Evolutionary conservation across 1,139 yeast species (phyloP).

Genomic region (Candida glucosophila): DNA sequence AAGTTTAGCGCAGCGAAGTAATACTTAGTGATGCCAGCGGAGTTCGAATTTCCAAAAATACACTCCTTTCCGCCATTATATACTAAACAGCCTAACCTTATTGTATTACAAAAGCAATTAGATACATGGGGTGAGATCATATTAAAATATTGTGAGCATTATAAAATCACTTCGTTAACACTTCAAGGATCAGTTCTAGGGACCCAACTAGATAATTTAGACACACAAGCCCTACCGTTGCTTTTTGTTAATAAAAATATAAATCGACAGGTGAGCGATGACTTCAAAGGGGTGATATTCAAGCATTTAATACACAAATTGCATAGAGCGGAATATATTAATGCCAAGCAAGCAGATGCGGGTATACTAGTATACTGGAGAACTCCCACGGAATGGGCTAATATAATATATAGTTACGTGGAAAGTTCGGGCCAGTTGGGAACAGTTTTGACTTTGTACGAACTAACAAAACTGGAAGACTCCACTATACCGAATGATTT

Average conservation of each 20-base stretch:
- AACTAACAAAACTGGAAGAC: constrained; percentile 60
- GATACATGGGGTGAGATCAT: constrained; percentile 36
- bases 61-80: constrained; percentile 88
- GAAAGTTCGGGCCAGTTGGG: constrained; percentile 74
- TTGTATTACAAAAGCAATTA: constrained; percentile 69
- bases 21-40: constrained; percentile 4
- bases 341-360: constrained; percentile 29
- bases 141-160: constrained; percentile 50
- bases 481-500: constrained; percentile 49
- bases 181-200: constrained; percentile 19
- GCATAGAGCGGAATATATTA: constrained; percentile 44
- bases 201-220: constrained; percentile 17
- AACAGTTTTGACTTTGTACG: constrained; percentile 74
- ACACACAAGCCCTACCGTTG: constrained; percentile 19
- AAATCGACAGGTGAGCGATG: constrained; percentile 45
- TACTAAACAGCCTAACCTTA: constrained; percentile 79
- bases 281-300: constrained; percentile 49
- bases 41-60: constrained; percentile 53
- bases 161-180: constrained; percentile 36
- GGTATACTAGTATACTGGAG: constrained; percentile 63
- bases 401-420: constrained; percentile 35
- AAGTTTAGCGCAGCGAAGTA: no score
- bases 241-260: constrained; percentile 44
- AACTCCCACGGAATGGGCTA: constrained; percentile 71
- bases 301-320: constrained; percentile 46